A percentile compares a stretch with the other conserved stretches of the same genome.
phyloP scores from a whole-genome alignment of 2,329 filamentous ascomycete species.

The Aotearoamyces nothofagi region DNA sequence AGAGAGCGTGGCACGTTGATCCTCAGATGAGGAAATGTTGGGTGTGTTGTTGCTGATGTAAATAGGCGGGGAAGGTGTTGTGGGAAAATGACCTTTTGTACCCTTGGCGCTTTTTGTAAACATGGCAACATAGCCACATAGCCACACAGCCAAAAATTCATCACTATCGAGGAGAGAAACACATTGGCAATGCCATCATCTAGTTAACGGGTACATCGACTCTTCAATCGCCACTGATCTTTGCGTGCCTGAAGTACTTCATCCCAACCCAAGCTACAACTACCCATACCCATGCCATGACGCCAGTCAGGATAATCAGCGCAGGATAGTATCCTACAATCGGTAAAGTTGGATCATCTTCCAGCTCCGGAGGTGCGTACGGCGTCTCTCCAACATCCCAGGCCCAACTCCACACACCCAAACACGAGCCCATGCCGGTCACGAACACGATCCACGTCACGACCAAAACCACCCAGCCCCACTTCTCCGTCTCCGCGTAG shows the following conservation, averaged over 20 bases:
- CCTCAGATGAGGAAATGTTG: no score
- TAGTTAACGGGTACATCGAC: no score
- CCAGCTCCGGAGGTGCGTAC: slow-evolving; percentile 85
- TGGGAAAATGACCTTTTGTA: no score
- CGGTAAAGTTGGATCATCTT: slow-evolving; percentile 86
- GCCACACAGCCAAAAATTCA: no score
- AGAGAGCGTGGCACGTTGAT: no score
- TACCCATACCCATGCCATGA: slow-evolving; percentile 99
- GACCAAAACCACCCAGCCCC: slow-evolving; percentile 87
- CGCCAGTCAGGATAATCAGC: slow-evolving; percentile 77
- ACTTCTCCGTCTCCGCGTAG: slow-evolving; percentile 91
- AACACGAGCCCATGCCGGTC: slow-evolving; percentile 86
- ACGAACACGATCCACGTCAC: slow-evolving; percentile 96
- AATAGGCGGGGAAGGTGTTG: no score
- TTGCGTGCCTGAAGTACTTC: slow-evolving; percentile 98
- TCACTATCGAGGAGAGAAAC: no score
- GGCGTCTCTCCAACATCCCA: slow-evolving; percentile 97
- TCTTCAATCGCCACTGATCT: slow-evolving; percentile 43
- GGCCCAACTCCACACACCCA: slow-evolving; percentile 95
- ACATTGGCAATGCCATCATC: no score
- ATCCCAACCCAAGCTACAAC: slow-evolving; percentile 95
- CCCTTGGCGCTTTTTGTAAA: no score
- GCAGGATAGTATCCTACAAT: slow-evolving; percentile 97
- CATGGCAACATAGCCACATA: no score
- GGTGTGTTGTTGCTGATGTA: no score